Percentiles rank a stretch among this genome's conserved stretches.
phyloP scores from a whole-genome alignment of 306 rosid species.

The Begonia loranthoides region DNA sequence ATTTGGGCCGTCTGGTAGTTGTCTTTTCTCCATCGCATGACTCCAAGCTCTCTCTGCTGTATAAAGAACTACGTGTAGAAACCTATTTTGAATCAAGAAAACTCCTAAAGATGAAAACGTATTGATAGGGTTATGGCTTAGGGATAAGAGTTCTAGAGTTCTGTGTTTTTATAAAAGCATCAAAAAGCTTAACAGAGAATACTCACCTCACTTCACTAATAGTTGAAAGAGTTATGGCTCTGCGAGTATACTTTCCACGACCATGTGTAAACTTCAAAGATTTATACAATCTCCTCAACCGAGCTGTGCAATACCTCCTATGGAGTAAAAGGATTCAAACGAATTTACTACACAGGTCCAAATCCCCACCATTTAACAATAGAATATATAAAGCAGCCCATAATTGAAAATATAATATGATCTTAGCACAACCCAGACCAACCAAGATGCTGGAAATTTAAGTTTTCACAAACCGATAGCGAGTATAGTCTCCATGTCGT shows the following conservation, averaged over 20 bases:
- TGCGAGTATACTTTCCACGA: constrained; percentile 72
- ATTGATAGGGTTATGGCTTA: no score
- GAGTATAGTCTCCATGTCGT: constrained; percentile 89
- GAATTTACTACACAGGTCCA: neutral
- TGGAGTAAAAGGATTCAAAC: constrained; percentile 5
- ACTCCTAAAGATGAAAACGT: neutral
- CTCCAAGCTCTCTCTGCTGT: constrained; percentile 98
- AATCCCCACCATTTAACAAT: neutral
- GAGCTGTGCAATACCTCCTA: constrained; percentile 94
- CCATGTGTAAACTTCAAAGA: constrained; percentile 97
- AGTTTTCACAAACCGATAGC: constrained; percentile 47
- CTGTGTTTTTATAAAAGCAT: neutral
- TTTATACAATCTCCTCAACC: constrained; percentile 84
- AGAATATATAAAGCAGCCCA: neutral
- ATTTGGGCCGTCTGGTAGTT: constrained; percentile 88
- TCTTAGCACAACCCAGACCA: neutral
- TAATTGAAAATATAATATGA: no score
- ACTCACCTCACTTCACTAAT: constrained; percentile 81
- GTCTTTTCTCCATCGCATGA: constrained; percentile 99
- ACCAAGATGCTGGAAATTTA: neutral
- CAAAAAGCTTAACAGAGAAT: neutral
- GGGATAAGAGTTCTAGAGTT: no score
- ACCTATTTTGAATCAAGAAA: constrained; percentile 47
- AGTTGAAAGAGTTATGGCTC: constrained; percentile 54
- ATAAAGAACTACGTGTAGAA: constrained; percentile 77